Base-by-base conservation (phyloP, 139 green algal species). In the Pedinophyceae sp. region DNA sequence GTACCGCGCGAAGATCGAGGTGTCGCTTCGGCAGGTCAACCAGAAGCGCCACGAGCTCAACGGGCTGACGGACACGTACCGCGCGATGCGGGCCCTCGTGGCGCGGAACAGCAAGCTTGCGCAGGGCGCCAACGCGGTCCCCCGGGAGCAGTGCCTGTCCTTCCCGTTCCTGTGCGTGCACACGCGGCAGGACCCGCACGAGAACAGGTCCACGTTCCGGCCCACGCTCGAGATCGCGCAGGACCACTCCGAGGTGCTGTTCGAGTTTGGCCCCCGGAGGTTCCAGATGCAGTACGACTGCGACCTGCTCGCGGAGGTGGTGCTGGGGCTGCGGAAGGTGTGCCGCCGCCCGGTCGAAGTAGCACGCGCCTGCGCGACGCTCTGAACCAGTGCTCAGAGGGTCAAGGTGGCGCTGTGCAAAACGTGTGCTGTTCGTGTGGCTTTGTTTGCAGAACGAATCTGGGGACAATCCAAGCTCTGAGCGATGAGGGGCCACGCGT, bases 231-330 rank as follows among this genome's bases (percentile, higher is more conserved):
- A 55, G 2, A 68, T 43, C 10, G 7, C 34, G 10, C 10, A 43
- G 10, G 34, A 43, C 34, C 10, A 13, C 7, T 43, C 34, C 34
- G 34, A 43, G 13, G 34, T 43, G 7, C 2, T 53, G 4, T 38
- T 57, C n/a, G 27, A 51, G 29, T 62, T 34, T 39, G 20, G 54
- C 62, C 78, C 70, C 41, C 68, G 67, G 18, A 75, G 76, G 1
- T 94, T 95, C 68, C 63, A 81, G 30, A 74, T 95, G 16, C 70
- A 80, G 41, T 86, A 90, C 50, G 86, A 93, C 66, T 75, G 73
- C 25, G 70, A 78, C 34, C 73, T 95, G 39, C 62, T 95, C 46
- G 48, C 59, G 17, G 57, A 76, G 57, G 71, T 87, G 67, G 60
- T 45, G 7, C 61, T 79, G 43, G 46, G 27, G n/a, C n/a, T n/a